Evolutionary conservation across 495 filamentous ascomycete genomes (phyloP), one percentile per base, ranked within the genome.

Genomic region (Terfezia claveryi): DNA sequence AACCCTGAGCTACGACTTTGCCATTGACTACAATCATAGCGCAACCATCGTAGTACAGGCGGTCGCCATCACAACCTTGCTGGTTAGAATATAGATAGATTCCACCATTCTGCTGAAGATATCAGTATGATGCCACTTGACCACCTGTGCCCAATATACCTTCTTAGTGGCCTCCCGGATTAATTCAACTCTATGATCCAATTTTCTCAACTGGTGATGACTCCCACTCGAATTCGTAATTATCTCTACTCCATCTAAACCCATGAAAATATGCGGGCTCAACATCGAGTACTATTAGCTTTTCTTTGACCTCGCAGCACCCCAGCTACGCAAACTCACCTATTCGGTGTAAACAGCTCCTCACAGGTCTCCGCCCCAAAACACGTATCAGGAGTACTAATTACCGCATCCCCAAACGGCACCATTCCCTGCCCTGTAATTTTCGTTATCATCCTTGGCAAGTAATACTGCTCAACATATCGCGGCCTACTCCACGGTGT

Each of bases 11-110:
- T 7, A 88, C 73, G 49, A 83, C 70, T 5, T 79, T 69, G 36
- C 82, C 85, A 55, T 88, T 87, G 50, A 81, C 70, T 5, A 87
- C 71, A 56, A 91, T 83, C 76, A 87, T 79, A 17, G 80, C 75
- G 56, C 75, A 86, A n/a, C 83, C 84, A 56, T 87, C 82, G 58
- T 67, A 70, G 52, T 68, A 64, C 8, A 65, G 56, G n/a, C 61
- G 56, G 67, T 82, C 81, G 7, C 81, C 82, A 58, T 87, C 82
- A 61, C 83, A 84, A 9, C 83, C 81, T 66, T 79, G 72, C 54
- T 84, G 80, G 60, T 86, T 85, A 7, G 76, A 71, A 60, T 86
- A 86, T 8, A 88, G 67, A 59, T 89, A 88, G 32, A 87, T 73
- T 55, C 85, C 86, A 10, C 86, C 85, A 57, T 69, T 75, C 68